Evolutionary conservation across 768 basidiomycete genomes (phyloP), one percentile per base, ranked within the genome.

Genomic region (Hypholoma fasciculare): DNA sequence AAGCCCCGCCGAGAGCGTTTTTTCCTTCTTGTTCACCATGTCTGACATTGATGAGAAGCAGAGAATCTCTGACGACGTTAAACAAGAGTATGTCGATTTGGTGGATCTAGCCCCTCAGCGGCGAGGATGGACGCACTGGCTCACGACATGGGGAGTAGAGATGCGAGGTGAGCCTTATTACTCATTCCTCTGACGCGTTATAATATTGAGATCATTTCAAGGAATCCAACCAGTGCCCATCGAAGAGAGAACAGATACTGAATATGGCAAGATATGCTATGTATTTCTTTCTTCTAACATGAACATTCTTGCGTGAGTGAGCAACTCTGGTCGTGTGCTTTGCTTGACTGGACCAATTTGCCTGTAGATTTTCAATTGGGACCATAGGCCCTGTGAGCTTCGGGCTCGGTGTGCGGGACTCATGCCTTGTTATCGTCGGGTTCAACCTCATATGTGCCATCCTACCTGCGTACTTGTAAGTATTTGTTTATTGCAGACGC

Each of bases 251-350:
- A 82, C 71, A 4, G 88, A 90, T 64, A 79, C 76, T 4, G 82
- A 84, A 56, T 82, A 82, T 61, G 80, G 75, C 71, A 88, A 89
- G 58, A 76, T 88, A 20, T 89, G 89, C 74, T 88, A 87, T 70
- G 77, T 89, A 16, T 90, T 85, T 83, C 82, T 90, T 63, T 83
- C 88, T 1, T 78, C 82, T 37, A 89, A 89, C 69, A 73, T 83
- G 66, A 88, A 89, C 62, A 84, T 90, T 49, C 75, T 90, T 17
- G 75, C 78, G 73, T 78, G 60, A 60, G 74, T 55, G 16, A 34
- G 2, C 30, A 34, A 9, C 6, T 5, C 4, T 23, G 39, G 19
- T 13, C 14, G 12, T 30, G 26, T n/a, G 23, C 14, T 48, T 20
- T 14, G 38, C 34, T n/a, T 11, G 5, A 16, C 1, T 17, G 16